A percentile compares a stretch with the other conserved stretches of the same genome.
These are phyloP conservation scores for Lycium ferocissimum DNA, from an alignment of 257 asterid genomes.

Conservation along the genomic window DNA sequence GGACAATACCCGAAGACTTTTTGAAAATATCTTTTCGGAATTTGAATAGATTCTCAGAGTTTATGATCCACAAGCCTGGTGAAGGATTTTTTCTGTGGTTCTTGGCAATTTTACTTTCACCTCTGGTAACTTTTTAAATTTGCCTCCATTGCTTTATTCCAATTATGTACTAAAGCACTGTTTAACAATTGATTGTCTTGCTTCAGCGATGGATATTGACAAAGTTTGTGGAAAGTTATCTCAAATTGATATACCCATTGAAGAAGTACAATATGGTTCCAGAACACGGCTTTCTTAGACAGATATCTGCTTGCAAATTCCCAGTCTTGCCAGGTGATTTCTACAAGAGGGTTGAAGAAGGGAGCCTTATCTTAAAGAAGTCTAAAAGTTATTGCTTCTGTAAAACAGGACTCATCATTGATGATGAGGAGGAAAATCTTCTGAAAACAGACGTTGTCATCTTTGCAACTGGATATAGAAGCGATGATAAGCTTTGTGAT, in stretches of 20 bases:
- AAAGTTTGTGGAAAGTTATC: conserved; percentile 51
- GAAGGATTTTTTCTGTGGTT: conserved; percentile 55
- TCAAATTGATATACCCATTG: conserved; percentile 65
- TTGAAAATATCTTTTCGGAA: conserved; percentile 44
- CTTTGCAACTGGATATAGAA: conserved; percentile 64
- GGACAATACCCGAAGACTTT: conserved; percentile 54
- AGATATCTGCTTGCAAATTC: conserved; percentile 58
- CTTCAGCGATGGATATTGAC: conserved; percentile 61
- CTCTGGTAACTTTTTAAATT: conserved; percentile 48
- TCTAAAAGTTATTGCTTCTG: conserved; percentile 39
- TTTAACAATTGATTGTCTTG: neutral
- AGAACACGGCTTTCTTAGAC: conserved; percentile 51
- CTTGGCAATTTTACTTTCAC: conserved; percentile 58
- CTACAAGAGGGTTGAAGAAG: conserved; percentile 55
- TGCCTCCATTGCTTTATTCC: too few species aligned
- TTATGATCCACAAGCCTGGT: conserved; percentile 61
- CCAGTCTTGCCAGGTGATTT: conserved; percentile 57
- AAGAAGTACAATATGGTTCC: conserved; percentile 55
- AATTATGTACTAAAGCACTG: neutral
- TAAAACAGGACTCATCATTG: conserved; percentile 45
- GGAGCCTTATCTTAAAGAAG: conserved; percentile 55
- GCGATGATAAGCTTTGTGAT: conserved; percentile 54
- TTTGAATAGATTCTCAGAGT: conserved; percentile 62
- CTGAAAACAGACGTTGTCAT: conserved; percentile 55
- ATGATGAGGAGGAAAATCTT: neutral